phyloP scores from a whole-genome alignment of 2,329 filamentous ascomycete species.

The Zymoseptoria crescenta region DNA sequence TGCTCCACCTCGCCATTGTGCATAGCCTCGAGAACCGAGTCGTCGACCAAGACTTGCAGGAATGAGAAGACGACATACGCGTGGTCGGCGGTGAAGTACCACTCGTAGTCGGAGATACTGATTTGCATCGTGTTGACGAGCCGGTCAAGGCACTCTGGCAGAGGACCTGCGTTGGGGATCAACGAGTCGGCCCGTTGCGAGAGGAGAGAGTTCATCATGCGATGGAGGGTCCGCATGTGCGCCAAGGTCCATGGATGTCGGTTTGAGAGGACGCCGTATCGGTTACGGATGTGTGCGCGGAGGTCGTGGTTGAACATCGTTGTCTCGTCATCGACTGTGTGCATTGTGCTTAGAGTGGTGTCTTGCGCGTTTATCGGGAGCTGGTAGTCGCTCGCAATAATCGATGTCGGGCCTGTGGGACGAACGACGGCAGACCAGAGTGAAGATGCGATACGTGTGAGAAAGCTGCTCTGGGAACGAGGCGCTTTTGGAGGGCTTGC shows the following conservation, averaged over 20 bases:
- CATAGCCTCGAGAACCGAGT: slow-evolving; percentile 16
- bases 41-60: slow-evolving; percentile 24
- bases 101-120: slow-evolving; percentile 16
- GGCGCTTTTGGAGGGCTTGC: not conserved
- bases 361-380: not conserved
- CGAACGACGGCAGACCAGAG: slow-evolving; percentile 26
- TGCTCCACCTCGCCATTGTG: slow-evolving; percentile 21
- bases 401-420: slow-evolving; percentile 12
- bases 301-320: slow-evolving; percentile 14
- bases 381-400: not conserved
- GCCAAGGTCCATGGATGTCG: slow-evolving; percentile 28
- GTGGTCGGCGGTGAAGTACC: slow-evolving; percentile 19
- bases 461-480: slow-evolving; percentile 4
- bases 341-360: not conserved
- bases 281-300: slow-evolving; percentile 24
- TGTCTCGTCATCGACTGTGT: slow-evolving; percentile 4
- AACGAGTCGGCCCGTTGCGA: slow-evolving; percentile 21
- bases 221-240: slow-evolving; percentile 32
- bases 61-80: slow-evolving; percentile 27
- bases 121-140: slow-evolving; percentile 11
- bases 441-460: slow-evolving; percentile 19
- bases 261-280: slow-evolving; percentile 28
- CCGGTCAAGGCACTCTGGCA: slow-evolving; percentile 15
- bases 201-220: slow-evolving; percentile 28
- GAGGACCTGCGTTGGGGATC: slow-evolving; percentile 19